A percentile compares a stretch with the other conserved stretches of the same genome.
Conservation (phyloP, 192 early-diverging fungal species). For the Entomortierella lignicola region DNA sequence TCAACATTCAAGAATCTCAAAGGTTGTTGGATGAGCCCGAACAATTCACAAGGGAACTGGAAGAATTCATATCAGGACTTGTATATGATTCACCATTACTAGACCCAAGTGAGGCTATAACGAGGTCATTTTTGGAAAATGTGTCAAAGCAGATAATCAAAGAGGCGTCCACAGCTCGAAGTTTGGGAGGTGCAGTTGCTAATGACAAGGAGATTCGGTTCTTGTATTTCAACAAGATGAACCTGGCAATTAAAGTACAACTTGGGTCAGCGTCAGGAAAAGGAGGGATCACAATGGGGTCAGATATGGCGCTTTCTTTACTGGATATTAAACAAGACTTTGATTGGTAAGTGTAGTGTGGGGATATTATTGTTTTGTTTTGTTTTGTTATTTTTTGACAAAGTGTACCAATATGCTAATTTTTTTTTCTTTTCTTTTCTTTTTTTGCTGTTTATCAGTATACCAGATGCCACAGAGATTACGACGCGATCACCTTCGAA, state of each 20-base stretch:
- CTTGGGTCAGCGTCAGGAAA: slow-evolving; percentile 35
- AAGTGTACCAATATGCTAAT: background rate
- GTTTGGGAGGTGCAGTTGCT: slow-evolving; percentile 19
- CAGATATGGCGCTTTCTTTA: slow-evolving; percentile 63
- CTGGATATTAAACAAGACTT: slow-evolving; percentile 66
- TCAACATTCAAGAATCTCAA: slow-evolving; percentile 8
- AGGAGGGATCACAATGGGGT: slow-evolving; percentile 53
- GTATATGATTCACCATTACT: slow-evolving; percentile 17
- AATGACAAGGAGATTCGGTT: slow-evolving; percentile 59
- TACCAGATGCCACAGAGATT: slow-evolving; percentile 60
- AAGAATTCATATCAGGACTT: slow-evolving; percentile 22
- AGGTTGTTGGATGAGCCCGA: slow-evolving; percentile 34
- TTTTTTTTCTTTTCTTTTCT: slow-evolving; percentile 1
- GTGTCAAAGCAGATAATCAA: slow-evolving; percentile 33
- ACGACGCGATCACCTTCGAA: slow-evolving; percentile 64
- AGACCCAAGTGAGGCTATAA: slow-evolving; percentile 1
- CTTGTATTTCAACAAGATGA: slow-evolving; percentile 63
- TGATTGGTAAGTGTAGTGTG: slow-evolving; percentile 42
- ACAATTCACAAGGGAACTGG: slow-evolving; percentile 34
- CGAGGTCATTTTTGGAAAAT: slow-evolving; percentile 27
- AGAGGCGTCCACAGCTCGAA: slow-evolving; percentile 35
- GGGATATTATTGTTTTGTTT: no score
- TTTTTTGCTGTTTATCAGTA: slow-evolving; percentile 25
- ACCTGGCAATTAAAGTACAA: slow-evolving; percentile 62
- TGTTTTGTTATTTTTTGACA: no score